Base-by-base conservation (phyloP, 331 rosid genomes). In the Malus hybrid region DNA sequence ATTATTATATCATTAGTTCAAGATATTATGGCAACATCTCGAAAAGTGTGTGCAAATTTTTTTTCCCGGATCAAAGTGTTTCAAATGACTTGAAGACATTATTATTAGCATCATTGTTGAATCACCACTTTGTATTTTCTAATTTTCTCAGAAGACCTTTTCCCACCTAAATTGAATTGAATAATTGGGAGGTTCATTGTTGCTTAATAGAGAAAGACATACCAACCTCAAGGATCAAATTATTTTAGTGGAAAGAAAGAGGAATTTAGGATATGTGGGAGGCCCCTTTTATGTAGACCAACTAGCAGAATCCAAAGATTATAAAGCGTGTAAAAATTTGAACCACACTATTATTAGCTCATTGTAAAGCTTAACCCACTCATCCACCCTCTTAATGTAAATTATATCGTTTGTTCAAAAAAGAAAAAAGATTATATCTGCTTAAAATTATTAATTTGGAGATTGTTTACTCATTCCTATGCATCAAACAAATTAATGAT, bases 261-360 rank as follows among this genome's bases (percentile, higher is more conserved):
- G 65, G 28, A 9, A 66, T 67, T 44, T 13, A 74, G 68, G 22
- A 57, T 44, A 44, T 44, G 55, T 28, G 15, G 67, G 66, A 55
- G 69, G 80, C 67, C 72, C 73, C 56, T 7, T 1, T 71, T 36
- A 1, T 65, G 48, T 54, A 10, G 15, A 77, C 73, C 78, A 54
- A 80, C 56, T 76, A 80, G 82, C 56, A 86, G 93, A 87, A 90
- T 88, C 91, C 96, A 84, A 88, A 48, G 90, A 69, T 76, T 75
- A 68, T 76, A 79, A 73, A 77, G 73, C 24, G 59, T 33, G 84
- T 75, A 42, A 24, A 24, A 24, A 24, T 24, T 24, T 24, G 24
- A 24, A 24, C 24, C 24, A 24, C 24, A 24, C 1, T 24, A 24
- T 24, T 24, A 24, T 24, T 24, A 24, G 24, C 24, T 24, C 24